Evolutionary conservation across 345 rosid genomes (phyloP).

Genomic region (Cardiospermum halicacabum): DNA sequence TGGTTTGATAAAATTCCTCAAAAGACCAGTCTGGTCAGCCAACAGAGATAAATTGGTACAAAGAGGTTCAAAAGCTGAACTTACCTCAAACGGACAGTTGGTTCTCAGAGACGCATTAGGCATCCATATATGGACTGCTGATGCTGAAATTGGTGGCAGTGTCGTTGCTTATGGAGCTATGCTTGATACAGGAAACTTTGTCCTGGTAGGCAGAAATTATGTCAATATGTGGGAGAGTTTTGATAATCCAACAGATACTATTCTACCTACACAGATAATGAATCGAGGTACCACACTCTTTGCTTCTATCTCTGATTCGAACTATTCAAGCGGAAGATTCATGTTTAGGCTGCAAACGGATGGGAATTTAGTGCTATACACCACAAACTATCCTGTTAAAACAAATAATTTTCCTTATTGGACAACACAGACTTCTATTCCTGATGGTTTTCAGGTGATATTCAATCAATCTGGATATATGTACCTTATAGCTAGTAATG

Average conservation of each 20-base stretch:
- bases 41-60: constrained; percentile 22
- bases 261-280: constrained; percentile 23
- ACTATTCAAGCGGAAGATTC: constrained; percentile 19
- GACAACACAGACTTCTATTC: neutral
- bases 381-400: constrained; percentile 13
- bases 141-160: neutral
- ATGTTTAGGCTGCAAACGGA: constrained; percentile 10
- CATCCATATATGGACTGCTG: constrained; percentile 3
- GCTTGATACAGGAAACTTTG: constrained; percentile 32
- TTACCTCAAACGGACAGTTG: constrained; percentile 10
- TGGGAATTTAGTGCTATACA: constrained; percentile 15
- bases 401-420: constrained; percentile 1
- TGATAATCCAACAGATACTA: constrained; percentile 23
- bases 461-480: constrained; percentile 22
- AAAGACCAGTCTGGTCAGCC: constrained; percentile 37
- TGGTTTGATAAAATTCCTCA: constrained; percentile 38
- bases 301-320: constrained; percentile 14
- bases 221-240: constrained; percentile 25
- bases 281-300: neutral
- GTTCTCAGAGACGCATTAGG: constrained; percentile 19
- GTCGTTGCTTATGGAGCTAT: constrained; percentile 14
- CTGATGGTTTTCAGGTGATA: constrained; percentile 4
- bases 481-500: constrained; percentile 9
- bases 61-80: constrained; percentile 24
- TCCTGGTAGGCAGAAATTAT: constrained; percentile 1